A percentile compares a stretch with the other conserved stretches of the same genome.
phyloP scores from a whole-genome alignment of 768 basidiomycete species.

The Candolleomyces efflorescens region DNA sequence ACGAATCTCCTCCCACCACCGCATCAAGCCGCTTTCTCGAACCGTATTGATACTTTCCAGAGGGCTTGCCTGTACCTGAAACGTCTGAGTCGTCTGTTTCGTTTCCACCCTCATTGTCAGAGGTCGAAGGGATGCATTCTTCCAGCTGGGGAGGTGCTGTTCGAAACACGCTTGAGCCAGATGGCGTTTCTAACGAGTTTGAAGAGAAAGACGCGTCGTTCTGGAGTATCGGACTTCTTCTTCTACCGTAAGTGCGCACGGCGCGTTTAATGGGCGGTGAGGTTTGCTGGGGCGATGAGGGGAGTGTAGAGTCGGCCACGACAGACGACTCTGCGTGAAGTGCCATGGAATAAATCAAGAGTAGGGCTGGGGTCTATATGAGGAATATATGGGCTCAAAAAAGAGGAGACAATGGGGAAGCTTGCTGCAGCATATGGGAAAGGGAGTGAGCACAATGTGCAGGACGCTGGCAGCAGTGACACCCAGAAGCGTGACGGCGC shows the following conservation, averaged over 20 bases:
- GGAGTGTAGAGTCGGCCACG: conserved; percentile 33
- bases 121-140: conserved; percentile 25
- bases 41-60: too few relatives aligned
- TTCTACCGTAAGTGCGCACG: conserved; percentile 41
- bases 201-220: conserved; percentile 19
- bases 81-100: background rate
- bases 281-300: conserved; percentile 25
- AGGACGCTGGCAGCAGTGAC: background rate
- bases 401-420: background rate
- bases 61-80: too few relatives aligned
- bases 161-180: conserved; percentile 25
- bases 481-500: background rate
- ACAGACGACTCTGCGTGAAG: conserved; percentile 30
- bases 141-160: conserved; percentile 27
- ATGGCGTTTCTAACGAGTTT: conserved; percentile 16
- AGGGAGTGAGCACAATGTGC: background rate
- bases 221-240: background rate
- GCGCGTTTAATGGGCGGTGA: conserved; percentile 32
- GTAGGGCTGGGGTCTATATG: background rate
- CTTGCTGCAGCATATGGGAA: too few relatives aligned
- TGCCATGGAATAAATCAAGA: conserved; percentile 21
- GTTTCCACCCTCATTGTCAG: conserved; percentile 14
- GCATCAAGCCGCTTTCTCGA: background rate
- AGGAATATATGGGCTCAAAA: background rate
- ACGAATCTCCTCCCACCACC: conserved; percentile 27